A percentile compares a stretch with the other conserved stretches of the same genome.
Conservation (phyloP, 345 rosid species). For the Leavenworthia alabamica region DNA sequence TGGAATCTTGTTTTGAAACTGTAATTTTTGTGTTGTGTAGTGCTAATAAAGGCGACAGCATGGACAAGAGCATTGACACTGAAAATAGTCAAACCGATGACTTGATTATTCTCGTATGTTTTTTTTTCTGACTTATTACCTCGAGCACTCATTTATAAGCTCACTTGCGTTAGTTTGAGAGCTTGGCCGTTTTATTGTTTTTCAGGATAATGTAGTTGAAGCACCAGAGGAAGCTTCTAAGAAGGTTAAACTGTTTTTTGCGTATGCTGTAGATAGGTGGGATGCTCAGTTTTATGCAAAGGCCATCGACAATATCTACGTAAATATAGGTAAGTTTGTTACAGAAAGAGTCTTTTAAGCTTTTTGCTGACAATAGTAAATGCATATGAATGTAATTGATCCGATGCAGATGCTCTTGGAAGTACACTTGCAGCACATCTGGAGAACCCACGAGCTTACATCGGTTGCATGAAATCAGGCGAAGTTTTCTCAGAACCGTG, state of each 20-base stretch:
- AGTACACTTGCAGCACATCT: constrained; percentile 59
- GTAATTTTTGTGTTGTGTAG: constrained; percentile 30
- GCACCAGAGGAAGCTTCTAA: constrained; percentile 49
- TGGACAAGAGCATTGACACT: constrained; percentile 51
- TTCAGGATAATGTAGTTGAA: constrained; percentile 61
- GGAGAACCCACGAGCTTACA: constrained; percentile 59
- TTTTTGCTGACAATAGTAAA: not conserved
- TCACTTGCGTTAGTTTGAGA: constrained; percentile 5
- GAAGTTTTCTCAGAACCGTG: constrained; percentile 67
- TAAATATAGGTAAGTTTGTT: constrained; percentile 58
- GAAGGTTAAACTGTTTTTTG: constrained; percentile 56
- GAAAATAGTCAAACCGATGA: constrained; percentile 63
- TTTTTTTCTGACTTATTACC: constrained; percentile 13
- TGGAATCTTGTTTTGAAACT: constrained; percentile 1
- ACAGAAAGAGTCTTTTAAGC: not conserved
- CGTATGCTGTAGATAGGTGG: constrained; percentile 64
- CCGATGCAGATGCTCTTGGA: constrained; percentile 54
- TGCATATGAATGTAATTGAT: constrained; percentile 11
- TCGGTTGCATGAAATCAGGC: constrained; percentile 90
- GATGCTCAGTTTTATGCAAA: constrained; percentile 80
- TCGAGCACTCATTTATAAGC: not conserved
- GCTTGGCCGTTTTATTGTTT: not conserved
- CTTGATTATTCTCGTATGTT: constrained; percentile 64
- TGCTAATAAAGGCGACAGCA: constrained; percentile 56
- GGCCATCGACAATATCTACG: constrained; percentile 67